Conservation (phyloP, 2,329 filamentous ascomycete genomes). For the Chaetomiaceae sp. region DNA sequence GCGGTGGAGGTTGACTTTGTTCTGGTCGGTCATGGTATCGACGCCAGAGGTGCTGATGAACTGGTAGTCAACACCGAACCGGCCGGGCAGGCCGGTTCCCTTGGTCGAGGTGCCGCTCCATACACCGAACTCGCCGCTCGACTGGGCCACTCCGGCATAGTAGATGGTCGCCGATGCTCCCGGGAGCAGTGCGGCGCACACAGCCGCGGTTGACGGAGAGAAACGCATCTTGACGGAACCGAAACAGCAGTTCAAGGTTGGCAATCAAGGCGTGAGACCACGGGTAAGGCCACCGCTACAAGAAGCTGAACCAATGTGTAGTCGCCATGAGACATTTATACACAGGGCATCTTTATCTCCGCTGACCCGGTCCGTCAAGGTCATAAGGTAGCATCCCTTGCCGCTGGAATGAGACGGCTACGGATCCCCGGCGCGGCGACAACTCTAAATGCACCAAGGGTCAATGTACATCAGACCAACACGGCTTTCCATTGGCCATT, state of each 20-base stretch:
- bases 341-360: no score
- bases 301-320: no score
- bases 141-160: constrained; percentile 43
- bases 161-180: constrained; percentile 38
- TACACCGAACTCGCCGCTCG: constrained; percentile 41
- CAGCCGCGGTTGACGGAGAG: constrained; percentile 10
- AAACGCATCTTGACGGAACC: constrained; percentile 21
- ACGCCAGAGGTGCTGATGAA: constrained; percentile 43
- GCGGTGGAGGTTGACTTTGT: constrained; percentile 43
- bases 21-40: constrained; percentile 40
- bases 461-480: not conserved
- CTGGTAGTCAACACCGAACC: constrained; percentile 43
- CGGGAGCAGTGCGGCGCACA: constrained; percentile 18
- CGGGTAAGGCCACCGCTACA: no score
- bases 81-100: constrained; percentile 42
- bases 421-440: not conserved
- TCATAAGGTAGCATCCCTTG: not conserved
- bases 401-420: not conserved
- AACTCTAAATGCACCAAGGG: not conserved
- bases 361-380: no score
- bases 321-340: no score
- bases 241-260: not conserved
- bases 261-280: not conserved
- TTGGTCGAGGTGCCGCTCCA: constrained; percentile 32
- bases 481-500: not conserved